Base-by-base conservation (phyloP, 2,329 filamentous ascomycete genomes). In the Dactylellina haptotyla region DNA sequence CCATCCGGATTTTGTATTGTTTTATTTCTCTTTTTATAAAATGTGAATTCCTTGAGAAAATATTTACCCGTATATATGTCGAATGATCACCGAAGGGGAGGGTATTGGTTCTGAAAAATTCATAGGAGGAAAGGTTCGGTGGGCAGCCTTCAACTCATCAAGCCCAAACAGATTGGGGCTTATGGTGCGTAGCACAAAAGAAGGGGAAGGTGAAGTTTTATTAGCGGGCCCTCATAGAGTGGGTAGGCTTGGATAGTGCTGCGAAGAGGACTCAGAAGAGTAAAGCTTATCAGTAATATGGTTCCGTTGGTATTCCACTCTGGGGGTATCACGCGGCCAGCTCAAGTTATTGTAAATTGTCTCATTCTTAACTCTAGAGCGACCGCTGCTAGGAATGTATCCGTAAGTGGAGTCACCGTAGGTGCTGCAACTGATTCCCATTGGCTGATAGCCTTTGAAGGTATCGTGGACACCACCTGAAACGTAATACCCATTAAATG, bases 341-440 rank as follows among this genome's bases (percentile, higher is more conserved):
- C 59, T 72, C 8, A 72, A 53, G 8, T 45, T 65, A n/a, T 72
- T 72, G 30, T 64, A 72, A 2, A 58, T 10, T 8, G 45, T 41
- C 45, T 72, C 67, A 20, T 64, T 72, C 37, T 72, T 72, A 20
- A 72, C 67, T 6, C 67, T 51, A 43, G 67, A 72, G 12, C 67
- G 67, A 1, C 67, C 67, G 26, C 41, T 72, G 46, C 53, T 64
- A 1, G 67, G 67, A 32, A 72, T 61, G 28, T 72, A 72, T 1
- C 67, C 67, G 18, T 72, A 72, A 6, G 67, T 72, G 3, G 67
- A 72, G 53, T 72, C 67, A 9, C 67, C 67, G 23, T 72, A 72
- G 2, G 67, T 72, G 10, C 43, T 64, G 26, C 67, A 72, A 41
- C 67, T 72, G 26, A 72, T 72, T 28, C 67, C 67, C 28, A 72